These are phyloP conservation scores for Paramecium caudatum DNA, from an alignment of 73 alveolate species.

Conservation along the genomic window DNA sequence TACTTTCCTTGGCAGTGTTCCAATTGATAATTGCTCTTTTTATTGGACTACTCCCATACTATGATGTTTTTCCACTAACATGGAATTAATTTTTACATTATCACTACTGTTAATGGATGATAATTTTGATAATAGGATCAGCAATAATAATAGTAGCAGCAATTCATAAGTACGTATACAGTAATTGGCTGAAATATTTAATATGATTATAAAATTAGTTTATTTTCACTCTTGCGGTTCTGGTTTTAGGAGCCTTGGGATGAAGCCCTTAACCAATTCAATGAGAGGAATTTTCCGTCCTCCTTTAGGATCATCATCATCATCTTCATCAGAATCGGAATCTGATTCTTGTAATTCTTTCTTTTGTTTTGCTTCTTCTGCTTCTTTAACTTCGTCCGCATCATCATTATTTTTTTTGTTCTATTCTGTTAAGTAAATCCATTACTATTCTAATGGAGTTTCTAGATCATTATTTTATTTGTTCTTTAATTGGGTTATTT, in stretches of 20 bases:
- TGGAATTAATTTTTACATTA: neutral
- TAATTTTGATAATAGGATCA: neutral
- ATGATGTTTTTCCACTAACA: neutral
- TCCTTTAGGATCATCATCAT: slow-evolving; percentile 57
- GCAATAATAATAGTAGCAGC: neutral
- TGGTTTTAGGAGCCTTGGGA: slow-evolving; percentile 41
- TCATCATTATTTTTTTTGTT: slow-evolving; percentile 6
- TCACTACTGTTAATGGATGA: neutral
- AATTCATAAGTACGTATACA: neutral
- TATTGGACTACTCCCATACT: too few species aligned
- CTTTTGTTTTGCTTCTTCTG: neutral
- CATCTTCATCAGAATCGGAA: neutral
- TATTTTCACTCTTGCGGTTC: slow-evolving; percentile 13
- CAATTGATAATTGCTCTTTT: too few species aligned
- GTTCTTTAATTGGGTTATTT: neutral
- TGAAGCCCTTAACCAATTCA: slow-evolving; percentile 48
- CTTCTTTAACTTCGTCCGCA: neutral
- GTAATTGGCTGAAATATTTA: neutral
- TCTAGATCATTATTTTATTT: slow-evolving; percentile 21
- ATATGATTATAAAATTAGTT: neutral
- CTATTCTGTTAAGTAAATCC: neutral
- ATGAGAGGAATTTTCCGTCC: slow-evolving; percentile 25
- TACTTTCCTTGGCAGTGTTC: too few species aligned
- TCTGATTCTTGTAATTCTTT: neutral
- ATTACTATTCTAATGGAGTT: neutral